Evolutionary conservation across 23 red algal genomes (phyloP).

Genomic region (Chondrus crispus): DNA sequence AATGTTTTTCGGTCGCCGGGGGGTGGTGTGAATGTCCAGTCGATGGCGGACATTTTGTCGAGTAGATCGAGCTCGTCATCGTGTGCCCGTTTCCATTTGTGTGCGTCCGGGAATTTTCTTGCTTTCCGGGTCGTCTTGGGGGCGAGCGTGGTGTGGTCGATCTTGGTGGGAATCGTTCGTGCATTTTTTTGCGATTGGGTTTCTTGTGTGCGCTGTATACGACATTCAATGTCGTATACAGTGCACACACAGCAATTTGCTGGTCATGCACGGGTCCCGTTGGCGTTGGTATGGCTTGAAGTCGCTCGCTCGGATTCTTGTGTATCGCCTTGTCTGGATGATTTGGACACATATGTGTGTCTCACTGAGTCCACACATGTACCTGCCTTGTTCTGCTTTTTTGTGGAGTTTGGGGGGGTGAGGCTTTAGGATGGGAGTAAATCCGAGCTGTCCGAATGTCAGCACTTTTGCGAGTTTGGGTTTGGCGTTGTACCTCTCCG

Average conservation of each 20-base stretch:
- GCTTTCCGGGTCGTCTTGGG: no score
- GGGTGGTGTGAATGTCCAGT: background rate
- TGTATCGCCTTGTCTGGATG: background rate
- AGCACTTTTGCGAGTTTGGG: background rate
- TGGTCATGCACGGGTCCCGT: background rate
- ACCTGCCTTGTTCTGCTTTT: background rate
- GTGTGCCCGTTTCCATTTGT: background rate
- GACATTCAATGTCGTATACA: background rate
- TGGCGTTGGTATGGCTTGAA: conserved; percentile 20
- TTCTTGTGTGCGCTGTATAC: background rate
- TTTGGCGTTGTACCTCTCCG: background rate
- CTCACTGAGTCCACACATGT: background rate
- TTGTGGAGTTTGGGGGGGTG: background rate
- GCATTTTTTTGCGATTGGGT: background rate
- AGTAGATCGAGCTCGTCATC: background rate
- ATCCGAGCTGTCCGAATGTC: background rate
- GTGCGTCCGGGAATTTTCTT: background rate
- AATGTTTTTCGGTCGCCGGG: background rate
- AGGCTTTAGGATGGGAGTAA: background rate
- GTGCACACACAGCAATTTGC: background rate
- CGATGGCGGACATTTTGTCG: background rate
- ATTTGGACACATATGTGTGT: background rate
- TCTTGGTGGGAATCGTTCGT: background rate
- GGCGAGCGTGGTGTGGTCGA: no score
- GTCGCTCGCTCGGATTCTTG: background rate